A percentile compares a stretch with the other conserved stretches of the same genome.
Evolutionary conservation across 108 stramenopile species (phyloP).

Genomic region (Mediolabrus comicus): DNA sequence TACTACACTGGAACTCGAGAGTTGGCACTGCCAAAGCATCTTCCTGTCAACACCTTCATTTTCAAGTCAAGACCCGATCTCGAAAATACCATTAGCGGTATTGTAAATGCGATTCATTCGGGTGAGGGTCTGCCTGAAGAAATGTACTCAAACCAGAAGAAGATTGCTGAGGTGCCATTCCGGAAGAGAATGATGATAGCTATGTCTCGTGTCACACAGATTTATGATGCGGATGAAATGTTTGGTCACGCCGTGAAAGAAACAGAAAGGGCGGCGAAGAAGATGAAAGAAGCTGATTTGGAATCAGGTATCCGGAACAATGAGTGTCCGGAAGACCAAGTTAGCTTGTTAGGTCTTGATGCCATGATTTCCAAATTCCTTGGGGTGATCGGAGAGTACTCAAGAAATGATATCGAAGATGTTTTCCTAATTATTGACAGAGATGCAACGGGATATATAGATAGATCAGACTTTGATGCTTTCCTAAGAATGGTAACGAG

Average conservation of each 20-base stretch:
- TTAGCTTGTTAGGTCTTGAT: background rate
- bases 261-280: background rate
- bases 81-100: background rate
- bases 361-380: background rate
- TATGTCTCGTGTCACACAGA: background rate
- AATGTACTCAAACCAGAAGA: background rate
- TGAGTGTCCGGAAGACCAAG: background rate
- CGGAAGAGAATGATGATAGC: background rate
- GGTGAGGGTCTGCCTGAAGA: background rate
- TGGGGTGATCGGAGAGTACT: background rate
- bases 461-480: background rate
- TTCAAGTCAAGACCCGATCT: background rate
- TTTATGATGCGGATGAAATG: background rate
- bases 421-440: background rate
- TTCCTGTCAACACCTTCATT: background rate
- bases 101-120: background rate
- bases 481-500: background rate
- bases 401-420: background rate
- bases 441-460: background rate
- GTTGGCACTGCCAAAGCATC: background rate
- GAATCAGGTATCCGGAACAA: background rate
- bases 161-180: background rate
- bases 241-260: background rate
- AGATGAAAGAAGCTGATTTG: background rate
- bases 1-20: slow-evolving; percentile 18